Conservation (phyloP, 495 filamentous ascomycete species). For the Amniculicola lignicola region DNA sequence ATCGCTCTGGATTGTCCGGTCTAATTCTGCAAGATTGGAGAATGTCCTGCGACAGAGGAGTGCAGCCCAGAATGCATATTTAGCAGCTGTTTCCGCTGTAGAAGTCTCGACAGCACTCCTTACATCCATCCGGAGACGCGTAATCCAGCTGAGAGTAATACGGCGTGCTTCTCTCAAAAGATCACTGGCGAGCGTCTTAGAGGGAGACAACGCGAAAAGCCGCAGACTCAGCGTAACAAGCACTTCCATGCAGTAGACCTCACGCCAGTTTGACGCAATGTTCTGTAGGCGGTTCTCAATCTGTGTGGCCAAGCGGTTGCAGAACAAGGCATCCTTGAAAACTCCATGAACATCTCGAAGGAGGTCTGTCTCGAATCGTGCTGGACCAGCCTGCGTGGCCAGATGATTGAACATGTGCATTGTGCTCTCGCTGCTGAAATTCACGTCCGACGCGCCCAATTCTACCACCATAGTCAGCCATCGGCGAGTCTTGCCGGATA, state of each 20-base stretch:
- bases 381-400: conserved; percentile 49
- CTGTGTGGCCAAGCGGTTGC: conserved; percentile 42
- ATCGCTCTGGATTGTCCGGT: conserved; percentile 4
- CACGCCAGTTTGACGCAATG: conserved; percentile 52
- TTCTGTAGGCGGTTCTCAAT: conserved; percentile 42
- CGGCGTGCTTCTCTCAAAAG: conserved; percentile 32
- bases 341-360: conserved; percentile 46
- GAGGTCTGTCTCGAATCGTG: conserved; percentile 27
- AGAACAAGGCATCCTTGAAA: conserved; percentile 49
- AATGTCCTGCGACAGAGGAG: conserved; percentile 54
- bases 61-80: conserved; percentile 49
- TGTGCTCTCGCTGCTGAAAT: conserved; percentile 51
- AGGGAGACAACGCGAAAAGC: conserved; percentile 30
- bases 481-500: conserved; percentile 46
- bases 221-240: conserved; percentile 46
- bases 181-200: conserved; percentile 17
- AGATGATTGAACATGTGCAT: conserved; percentile 44
- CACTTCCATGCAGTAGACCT: conserved; percentile 48
- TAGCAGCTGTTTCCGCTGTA: conserved; percentile 40
- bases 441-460: conserved; percentile 51
- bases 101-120: conserved; percentile 44
- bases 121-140: conserved; percentile 46
- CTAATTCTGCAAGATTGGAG: conserved; percentile 30
- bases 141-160: conserved; percentile 47
- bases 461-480: conserved; percentile 52